Evolutionary conservation across 228 moss, liverwort and hornwort genomes (phyloP).

Genomic region (Sphagnum magellanicum): DNA sequence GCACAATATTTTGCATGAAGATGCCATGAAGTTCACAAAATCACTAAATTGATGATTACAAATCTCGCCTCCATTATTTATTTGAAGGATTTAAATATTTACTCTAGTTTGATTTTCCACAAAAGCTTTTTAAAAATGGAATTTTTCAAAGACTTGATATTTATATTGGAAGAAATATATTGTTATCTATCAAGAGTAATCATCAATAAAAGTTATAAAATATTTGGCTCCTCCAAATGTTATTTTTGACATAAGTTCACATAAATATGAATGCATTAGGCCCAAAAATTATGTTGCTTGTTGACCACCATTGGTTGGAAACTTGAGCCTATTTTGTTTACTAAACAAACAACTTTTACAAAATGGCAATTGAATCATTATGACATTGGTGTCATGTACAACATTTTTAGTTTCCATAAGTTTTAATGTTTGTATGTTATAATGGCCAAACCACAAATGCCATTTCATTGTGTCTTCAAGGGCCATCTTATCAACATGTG

Average conservation of each 20-base stretch:
- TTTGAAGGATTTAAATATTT: background rate
- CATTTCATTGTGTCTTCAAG: background rate
- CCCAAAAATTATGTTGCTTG: background rate
- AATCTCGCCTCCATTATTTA: background rate
- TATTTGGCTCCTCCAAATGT: background rate
- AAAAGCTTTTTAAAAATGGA: background rate
- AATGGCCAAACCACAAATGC: conserved; percentile 1
- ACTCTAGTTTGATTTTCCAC: background rate
- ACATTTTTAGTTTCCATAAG: background rate
- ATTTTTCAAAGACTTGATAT: background rate
- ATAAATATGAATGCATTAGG: too few relatives aligned
- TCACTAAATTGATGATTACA: background rate
- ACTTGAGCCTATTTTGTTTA: background rate
- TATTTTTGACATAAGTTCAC: background rate
- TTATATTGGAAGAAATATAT: background rate
- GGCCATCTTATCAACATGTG: too few relatives aligned
- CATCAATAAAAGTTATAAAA: conserved; percentile 1
- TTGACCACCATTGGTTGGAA: background rate
- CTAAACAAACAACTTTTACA: background rate
- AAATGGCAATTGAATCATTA: background rate
- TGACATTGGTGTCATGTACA: background rate
- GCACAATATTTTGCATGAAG: background rate
- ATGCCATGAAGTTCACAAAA: background rate
- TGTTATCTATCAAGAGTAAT: background rate
- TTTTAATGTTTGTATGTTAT: background rate